Percentiles rank a stretch among this genome's conserved stretches.
Evolutionary conservation across 169 alveolate species (phyloP).

Genomic region (Babesia bigemina): DNA sequence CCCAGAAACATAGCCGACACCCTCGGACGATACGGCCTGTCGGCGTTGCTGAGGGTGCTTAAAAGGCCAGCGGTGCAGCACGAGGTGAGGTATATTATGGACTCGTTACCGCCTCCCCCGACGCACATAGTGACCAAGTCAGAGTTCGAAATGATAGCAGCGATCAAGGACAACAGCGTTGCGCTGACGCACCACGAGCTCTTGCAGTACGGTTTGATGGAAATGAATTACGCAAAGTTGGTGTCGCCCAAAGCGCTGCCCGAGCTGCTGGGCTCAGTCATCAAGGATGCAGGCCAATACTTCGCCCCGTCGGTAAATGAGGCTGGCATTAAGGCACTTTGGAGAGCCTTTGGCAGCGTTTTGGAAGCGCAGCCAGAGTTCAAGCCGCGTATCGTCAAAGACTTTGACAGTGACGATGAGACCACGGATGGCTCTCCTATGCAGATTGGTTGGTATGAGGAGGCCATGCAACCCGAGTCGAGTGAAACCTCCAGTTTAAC

Average conservation of each 20-base stretch:
- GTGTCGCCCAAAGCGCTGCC: background rate
- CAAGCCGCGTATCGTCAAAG: background rate
- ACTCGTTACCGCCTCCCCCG: slow-evolving; percentile 1
- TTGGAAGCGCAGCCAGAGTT: slow-evolving; percentile 26
- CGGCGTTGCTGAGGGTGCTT: background rate
- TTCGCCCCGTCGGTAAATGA: background rate
- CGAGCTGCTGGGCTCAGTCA: background rate
- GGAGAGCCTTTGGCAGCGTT: slow-evolving; percentile 7
- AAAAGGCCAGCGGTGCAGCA: background rate
- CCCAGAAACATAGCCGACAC: background rate
- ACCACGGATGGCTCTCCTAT: background rate
- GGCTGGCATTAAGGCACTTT: slow-evolving; percentile 1
- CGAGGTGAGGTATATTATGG: slow-evolving; percentile 11
- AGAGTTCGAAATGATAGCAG: slow-evolving; percentile 5
- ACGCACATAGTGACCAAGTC: background rate
- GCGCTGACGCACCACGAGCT: slow-evolving; percentile 2
- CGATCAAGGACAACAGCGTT: background rate
- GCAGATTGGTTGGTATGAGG: too few species aligned
- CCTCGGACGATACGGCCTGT: slow-evolving; percentile 3
- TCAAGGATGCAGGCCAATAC: background rate
- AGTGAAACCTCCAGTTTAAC: too few species aligned
- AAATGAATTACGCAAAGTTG: background rate
- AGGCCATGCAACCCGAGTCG: too few species aligned
- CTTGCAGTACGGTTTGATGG: slow-evolving; percentile 1
- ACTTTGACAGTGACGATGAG: background rate